phyloP scores from a whole-genome alignment of 768 basidiomycete genomes.

The Auricularia heimuer region DNA sequence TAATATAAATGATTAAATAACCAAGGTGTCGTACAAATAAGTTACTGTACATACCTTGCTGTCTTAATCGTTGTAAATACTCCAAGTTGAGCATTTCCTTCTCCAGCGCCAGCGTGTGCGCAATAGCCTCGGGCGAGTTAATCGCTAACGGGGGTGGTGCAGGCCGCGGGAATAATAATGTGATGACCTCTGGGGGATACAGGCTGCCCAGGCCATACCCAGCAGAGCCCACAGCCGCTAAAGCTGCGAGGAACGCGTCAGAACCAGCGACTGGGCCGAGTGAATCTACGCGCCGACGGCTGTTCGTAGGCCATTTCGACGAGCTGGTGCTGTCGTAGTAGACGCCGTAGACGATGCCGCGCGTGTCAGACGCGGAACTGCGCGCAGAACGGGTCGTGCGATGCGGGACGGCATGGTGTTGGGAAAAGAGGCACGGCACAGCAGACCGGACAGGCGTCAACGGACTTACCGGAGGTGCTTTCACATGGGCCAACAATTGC shows the following conservation, averaged over 20 bases:
- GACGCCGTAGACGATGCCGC: not conserved
- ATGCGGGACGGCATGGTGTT: no score
- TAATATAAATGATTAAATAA: conserved; percentile 9
- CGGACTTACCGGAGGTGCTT: no score
- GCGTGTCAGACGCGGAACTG: no score
- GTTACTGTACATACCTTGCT: conserved; percentile 13
- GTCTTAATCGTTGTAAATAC: conserved; percentile 42
- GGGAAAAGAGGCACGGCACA: no score
- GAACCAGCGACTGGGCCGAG: not conserved
- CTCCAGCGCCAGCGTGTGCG: conserved; percentile 55
- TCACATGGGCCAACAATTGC: no score
- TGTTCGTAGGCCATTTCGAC: not conserved
- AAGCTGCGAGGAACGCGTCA: conserved; percentile 1
- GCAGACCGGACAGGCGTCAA: no score
- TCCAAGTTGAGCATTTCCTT: conserved; percentile 54
- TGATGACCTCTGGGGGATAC: conserved; percentile 56
- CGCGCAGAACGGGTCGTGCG: no score
- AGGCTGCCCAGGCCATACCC: conserved; percentile 49
- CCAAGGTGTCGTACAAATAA: not conserved
- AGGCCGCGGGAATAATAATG: conserved; percentile 64
- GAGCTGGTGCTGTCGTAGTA: not conserved
- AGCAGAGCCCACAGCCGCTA: conserved; percentile 9
- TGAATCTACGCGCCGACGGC: not conserved
- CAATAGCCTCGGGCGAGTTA: conserved; percentile 46
- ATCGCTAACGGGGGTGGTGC: conserved; percentile 62